Base-by-base conservation (phyloP, 768 basidiomycete genomes). In the Melanogaster broomeanus region DNA sequence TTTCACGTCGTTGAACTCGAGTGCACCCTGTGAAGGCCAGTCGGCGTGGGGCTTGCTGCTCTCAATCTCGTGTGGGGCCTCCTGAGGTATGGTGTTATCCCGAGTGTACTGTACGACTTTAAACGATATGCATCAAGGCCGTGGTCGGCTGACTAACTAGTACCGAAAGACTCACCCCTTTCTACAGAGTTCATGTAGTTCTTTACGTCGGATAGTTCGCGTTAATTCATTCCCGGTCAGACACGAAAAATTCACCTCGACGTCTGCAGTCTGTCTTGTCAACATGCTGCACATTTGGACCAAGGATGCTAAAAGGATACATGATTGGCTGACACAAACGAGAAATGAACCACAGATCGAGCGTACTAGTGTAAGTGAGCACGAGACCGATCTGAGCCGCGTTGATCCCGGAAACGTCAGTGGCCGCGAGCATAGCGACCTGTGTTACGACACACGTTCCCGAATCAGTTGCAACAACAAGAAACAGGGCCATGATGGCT, bases 381-480 rank as follows among this genome's bases (percentile, higher is more conserved):
- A 86, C 81, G 21, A 93, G 70, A 58, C 89, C 90, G 43, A 85
- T 84, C 58, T 87, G 77, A 0, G 87, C 81, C 0, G 90, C 79
- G 34, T 75, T 81, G 51, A 87, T 82, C 0, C 75, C 75, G 18
- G 79, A 77, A 2, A 80, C 72, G 10, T 79, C 79, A 4, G 75
- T 69, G 4, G 84, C 83, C 11, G 82, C 77, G 62, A 90, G 81
- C 44, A 90, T 68, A 1, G 81, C 86, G 25, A 92, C 82, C 82
- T 83, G 28, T 22, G 6, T 13, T 1, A 13, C 12, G 16, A 34
- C n/a, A 31, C 19, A 2, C 12, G 15, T 35, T 21, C 10, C 8
- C 15, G 21, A 31, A 2, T 11, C 16, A 16, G 18, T 18, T 8
- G 27, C 18, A 16, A 19, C 11, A 9, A 25, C n/a, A 1, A 6